Conservation (phyloP, 192 early-diverging fungal species). For the Chytriomyces sp. region DNA sequence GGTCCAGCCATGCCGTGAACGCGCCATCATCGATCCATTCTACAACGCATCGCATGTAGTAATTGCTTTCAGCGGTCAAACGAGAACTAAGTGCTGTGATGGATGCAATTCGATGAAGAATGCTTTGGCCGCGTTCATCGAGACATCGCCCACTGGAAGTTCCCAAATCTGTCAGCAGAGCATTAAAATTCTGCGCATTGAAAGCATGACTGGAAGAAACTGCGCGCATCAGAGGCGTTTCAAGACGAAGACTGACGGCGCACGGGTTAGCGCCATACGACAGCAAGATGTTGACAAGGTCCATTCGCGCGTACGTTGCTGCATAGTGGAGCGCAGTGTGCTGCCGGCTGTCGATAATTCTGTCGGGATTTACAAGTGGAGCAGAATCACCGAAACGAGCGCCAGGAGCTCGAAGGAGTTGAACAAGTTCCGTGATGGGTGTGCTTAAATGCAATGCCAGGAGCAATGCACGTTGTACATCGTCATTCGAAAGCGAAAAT, state of each 20-base stretch:
- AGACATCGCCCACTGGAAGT: neutral
- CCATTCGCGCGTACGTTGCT: conserved; percentile 15
- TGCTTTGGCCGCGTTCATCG: conserved; percentile 16
- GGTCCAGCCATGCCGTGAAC: conserved; percentile 7
- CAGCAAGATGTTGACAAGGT: conserved; percentile 15
- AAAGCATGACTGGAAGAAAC: conserved; percentile 6
- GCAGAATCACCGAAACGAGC: neutral
- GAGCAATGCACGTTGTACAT: conserved; percentile 20
- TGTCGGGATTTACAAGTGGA: conserved; percentile 20
- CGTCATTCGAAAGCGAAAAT: conserved; percentile 2
- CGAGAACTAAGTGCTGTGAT: neutral
- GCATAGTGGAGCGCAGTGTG: conserved; percentile 39
- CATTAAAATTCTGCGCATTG: conserved; percentile 18
- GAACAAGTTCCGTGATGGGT: neutral
- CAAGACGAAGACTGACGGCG: neutral
- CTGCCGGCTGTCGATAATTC: conserved; percentile 31
- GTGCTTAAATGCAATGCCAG: neutral
- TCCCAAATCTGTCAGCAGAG: conserved; percentile 15
- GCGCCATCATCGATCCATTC: conserved; percentile 32
- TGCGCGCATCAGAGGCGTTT: conserved; percentile 40
- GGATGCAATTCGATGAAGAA: conserved; percentile 37
- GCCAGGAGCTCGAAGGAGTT: conserved; percentile 14
- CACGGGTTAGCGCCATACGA: conserved; percentile 26
- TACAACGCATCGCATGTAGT: conserved; percentile 36
- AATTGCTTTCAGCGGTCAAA: neutral